Evolutionary conservation across 306 rosid species (phyloP), one percentile per base, ranked within the genome.

Genomic region (Delonix regia): DNA sequence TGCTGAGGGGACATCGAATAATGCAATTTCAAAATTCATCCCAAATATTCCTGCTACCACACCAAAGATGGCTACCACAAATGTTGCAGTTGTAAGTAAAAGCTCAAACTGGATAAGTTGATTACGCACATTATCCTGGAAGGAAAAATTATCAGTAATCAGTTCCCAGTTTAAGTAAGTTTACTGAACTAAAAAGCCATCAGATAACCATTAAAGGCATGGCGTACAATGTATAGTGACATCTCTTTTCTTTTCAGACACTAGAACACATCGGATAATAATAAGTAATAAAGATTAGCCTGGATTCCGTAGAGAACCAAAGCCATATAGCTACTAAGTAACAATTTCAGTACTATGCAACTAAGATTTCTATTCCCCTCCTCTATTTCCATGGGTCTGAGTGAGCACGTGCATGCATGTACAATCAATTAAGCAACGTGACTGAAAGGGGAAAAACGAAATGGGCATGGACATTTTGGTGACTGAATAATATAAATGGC

Each of bases 81-180:
- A 90, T 36, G 98, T 94, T 51, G 93, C 98, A n/a, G 98, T 92
- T 42, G 98, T 94, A 57, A 94, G 96, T 73, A 94, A 86, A 42
- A 94, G 93, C 84, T 94, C 98, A 77, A 94, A 94, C 78, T 94
- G 98, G 77, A 94, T 94, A 80, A 94, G 94, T 88, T 92, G 98
- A 55, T 94, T 94, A 30, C 98, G 92, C 18, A 94, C 97, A 56
- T 94, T 94, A 87, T 94, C 98, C 98, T 94, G 92, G 57, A 74
- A 68, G 36, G 38, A 72, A 63, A 51, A 64, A 64, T 2, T 42
- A 56, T 33, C 24, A 18, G 30, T 33, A 5, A 62, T 61, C 52
- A 64, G 12, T 61, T 52, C 61, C 61, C 24, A 44, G 76, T 28
- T 63, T 71, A 51, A 51, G 57, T 66, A 72, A 16, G 60, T 77